Evolutionary conservation across 108 stramenopile genomes (phyloP).

Genomic region (Asterionellopsis glacialis): DNA sequence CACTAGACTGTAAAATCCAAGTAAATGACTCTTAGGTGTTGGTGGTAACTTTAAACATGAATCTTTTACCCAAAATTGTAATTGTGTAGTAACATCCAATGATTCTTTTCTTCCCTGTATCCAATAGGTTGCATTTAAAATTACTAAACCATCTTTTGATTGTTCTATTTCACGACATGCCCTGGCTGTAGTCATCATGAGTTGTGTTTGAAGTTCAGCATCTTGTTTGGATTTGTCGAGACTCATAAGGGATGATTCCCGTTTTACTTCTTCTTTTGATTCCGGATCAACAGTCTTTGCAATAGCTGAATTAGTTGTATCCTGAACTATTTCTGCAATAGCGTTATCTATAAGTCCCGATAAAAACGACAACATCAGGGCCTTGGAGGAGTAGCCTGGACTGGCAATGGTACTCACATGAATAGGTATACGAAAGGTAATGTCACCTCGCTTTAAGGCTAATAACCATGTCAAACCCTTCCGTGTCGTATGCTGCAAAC

Average conservation of each 20-base stretch:
- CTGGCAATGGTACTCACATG: constrained; percentile 20
- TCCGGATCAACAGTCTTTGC: not conserved
- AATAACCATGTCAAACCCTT: constrained; percentile 41
- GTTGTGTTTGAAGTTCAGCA: constrained; percentile 37
- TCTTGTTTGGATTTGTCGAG: constrained; percentile 31
- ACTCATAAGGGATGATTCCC: not conserved
- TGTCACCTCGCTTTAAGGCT: constrained; percentile 23
- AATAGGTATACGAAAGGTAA: constrained; percentile 36
- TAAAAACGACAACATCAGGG: constrained; percentile 19
- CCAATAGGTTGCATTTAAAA: constrained; percentile 48
- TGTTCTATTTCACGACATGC: constrained; percentile 37
- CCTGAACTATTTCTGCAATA: constrained; percentile 3
- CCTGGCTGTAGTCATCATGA: constrained; percentile 57
- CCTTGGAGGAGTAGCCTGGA: constrained; percentile 19
- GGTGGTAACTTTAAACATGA: constrained; percentile 44
- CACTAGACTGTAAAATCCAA: constrained; percentile 67
- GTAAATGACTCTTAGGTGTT: constrained; percentile 50
- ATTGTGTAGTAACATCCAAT: constrained; percentile 52
- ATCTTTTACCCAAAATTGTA: constrained; percentile 70
- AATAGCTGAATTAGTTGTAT: not conserved
- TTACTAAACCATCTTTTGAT: constrained; percentile 55
- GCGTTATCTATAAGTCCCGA: constrained; percentile 23
- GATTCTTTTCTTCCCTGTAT: constrained; percentile 24
- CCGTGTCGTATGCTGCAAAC: constrained; percentile 32
- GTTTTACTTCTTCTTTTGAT: constrained; percentile 9